Percentiles rank a stretch among this genome's conserved stretches.
Conservation (phyloP, 163 green algal species). For the Trebouxiophyceae sp. region DNA sequence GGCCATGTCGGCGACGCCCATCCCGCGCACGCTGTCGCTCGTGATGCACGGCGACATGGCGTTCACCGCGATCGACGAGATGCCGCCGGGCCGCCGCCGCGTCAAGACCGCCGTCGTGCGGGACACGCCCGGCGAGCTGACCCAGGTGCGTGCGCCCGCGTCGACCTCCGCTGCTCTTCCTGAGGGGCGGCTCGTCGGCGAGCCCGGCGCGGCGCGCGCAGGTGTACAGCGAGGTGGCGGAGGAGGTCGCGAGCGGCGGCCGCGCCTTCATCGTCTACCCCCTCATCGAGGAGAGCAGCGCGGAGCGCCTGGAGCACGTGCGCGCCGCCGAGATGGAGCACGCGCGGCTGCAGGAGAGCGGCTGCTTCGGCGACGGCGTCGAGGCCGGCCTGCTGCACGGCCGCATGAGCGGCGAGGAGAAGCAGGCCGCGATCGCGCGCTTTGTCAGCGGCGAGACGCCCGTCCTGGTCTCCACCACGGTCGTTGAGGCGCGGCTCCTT, state of each 20-base stretch:
- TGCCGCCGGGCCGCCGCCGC: conserved; percentile 61
- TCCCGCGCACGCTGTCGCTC: conserved; percentile 79
- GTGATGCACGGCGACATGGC: conserved; percentile 67
- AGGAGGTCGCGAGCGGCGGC: conserved; percentile 55
- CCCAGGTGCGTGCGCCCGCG: not conserved
- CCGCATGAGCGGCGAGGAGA: conserved; percentile 65
- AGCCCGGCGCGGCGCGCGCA: too few relatives aligned
- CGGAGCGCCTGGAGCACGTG: conserved; percentile 30
- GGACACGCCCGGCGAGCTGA: conserved; percentile 9
- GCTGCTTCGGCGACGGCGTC: conserved; percentile 13
- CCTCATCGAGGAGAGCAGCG: conserved; percentile 42
- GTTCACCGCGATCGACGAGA: conserved; percentile 51
- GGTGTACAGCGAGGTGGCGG: conserved; percentile 36
- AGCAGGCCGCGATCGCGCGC: conserved; percentile 51
- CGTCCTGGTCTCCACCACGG: conserved; percentile 77
- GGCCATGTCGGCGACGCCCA: conserved; percentile 82
- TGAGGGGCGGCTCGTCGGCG: too few relatives aligned
- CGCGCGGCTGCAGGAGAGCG: conserved; percentile 17
- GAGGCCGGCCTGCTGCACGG: conserved; percentile 74
- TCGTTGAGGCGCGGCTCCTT: conserved; percentile 90
- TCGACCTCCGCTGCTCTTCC: too few relatives aligned
- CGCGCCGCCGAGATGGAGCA: conserved; percentile 44
- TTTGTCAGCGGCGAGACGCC: conserved; percentile 58
- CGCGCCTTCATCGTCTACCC: conserved; percentile 79
- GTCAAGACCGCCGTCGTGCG: conserved; percentile 56